phyloP scores from a whole-genome alignment of 805 yeast species.

The Cyberlindnera euphorbiiphila region DNA sequence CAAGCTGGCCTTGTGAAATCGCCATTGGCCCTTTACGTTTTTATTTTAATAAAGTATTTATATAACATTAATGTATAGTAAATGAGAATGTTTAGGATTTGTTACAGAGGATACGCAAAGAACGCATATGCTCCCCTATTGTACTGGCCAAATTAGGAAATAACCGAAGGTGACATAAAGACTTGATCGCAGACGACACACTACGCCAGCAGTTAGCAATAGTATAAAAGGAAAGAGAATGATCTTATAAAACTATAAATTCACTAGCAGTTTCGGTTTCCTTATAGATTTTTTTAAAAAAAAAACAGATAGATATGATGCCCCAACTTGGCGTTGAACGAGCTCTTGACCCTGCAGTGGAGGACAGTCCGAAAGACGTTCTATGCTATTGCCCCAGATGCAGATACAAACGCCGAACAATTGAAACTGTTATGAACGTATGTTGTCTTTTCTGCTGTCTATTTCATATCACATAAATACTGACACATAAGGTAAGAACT shows the following conservation, averaged over 20 bases:
- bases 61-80: no score
- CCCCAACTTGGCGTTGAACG: slow-evolving; percentile 1
- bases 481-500: slow-evolving; percentile 15
- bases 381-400: slow-evolving; percentile 24
- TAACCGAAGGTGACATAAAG: neutral
- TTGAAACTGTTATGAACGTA: slow-evolving; percentile 15
- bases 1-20: slow-evolving; percentile 32
- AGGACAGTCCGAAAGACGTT: slow-evolving; percentile 13
- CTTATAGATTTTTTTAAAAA: no score
- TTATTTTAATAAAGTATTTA: no score
- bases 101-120: neutral
- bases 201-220: no score
- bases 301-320: no score
- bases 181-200: neutral
- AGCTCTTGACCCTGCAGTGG: neutral
- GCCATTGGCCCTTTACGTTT: no score
- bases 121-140: slow-evolving; percentile 11
- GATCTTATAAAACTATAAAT: no score
- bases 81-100: neutral
- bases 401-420: slow-evolving; percentile 12
- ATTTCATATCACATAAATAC: neutral
- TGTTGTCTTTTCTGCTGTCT: slow-evolving; percentile 5
- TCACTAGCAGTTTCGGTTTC: no score
- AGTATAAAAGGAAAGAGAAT: no score
- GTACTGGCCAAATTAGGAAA: slow-evolving; percentile 22